phyloP scores from a whole-genome alignment of 352 stramenopile genomes.

The Phytopythium helicoides region DNA sequence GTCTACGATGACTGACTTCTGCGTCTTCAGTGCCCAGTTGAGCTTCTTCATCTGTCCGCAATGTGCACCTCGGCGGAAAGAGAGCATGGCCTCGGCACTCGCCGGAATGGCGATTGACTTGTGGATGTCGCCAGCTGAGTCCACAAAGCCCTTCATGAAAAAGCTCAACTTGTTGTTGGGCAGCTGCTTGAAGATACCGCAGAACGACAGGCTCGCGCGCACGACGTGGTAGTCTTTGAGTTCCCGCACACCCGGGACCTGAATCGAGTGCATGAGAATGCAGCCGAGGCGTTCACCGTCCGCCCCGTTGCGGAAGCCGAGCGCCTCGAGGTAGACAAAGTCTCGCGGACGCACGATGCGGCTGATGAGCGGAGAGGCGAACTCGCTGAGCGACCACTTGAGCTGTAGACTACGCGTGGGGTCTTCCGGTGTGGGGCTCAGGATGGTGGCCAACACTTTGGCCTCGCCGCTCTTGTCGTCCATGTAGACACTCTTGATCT shows the following conservation, averaged over 20 bases:
- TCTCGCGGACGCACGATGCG: constrained; percentile 12
- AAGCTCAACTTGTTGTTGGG: constrained; percentile 6
- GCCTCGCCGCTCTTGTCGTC: constrained; percentile 46
- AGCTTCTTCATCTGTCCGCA: constrained; percentile 28
- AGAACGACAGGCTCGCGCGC: constrained; percentile 19
- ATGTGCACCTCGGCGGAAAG: constrained; percentile 1
- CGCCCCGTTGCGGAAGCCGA: constrained; percentile 18
- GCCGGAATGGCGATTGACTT: constrained; percentile 6
- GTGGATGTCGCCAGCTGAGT: constrained; percentile 9
- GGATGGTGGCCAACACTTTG: constrained; percentile 40
- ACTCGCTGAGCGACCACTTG: constrained; percentile 23
- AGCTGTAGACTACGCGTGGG: constrained; percentile 32
- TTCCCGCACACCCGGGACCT: constrained; percentile 10
- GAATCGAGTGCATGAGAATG: constrained; percentile 25
- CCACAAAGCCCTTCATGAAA: constrained; percentile 13
- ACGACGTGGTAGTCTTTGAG: constrained; percentile 10
- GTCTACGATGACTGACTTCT: constrained; percentile 14
- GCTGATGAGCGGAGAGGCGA: constrained; percentile 20
- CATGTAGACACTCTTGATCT: constrained; percentile 42
- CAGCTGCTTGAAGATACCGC: constrained; percentile 15
- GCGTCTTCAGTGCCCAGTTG: constrained; percentile 10
- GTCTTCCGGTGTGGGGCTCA: constrained; percentile 27
- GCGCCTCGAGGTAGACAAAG: constrained; percentile 25
- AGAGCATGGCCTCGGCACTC: constrained; percentile 8
- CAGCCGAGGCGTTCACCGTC: constrained; percentile 28